phyloP scores from a whole-genome alignment of 2,329 filamentous ascomycete genomes.

The Fusarium hostae region DNA sequence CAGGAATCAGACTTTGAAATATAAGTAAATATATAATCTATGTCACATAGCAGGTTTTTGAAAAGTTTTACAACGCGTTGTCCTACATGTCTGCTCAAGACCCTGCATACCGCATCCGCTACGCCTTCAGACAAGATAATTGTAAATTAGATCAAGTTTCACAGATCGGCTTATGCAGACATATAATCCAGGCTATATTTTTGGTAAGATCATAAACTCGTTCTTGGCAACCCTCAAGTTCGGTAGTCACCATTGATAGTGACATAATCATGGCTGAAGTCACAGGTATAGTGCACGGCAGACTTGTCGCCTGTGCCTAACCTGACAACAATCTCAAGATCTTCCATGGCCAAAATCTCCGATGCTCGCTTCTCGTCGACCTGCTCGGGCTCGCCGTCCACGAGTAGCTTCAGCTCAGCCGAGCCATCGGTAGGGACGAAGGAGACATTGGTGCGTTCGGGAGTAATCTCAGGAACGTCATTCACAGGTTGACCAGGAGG shows the following conservation, averaged over 20 bases:
- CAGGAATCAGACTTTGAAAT: background rate
- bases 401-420: conserved; percentile 77
- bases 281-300: conserved; percentile 85
- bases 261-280: conserved; percentile 85
- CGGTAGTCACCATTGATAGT: conserved; percentile 77
- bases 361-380: conserved; percentile 82
- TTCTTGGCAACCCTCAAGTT: conserved; percentile 55
- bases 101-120: background rate
- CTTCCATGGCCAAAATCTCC: conserved; percentile 80
- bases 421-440: conserved; percentile 84
- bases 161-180: background rate
- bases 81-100: too few species aligned
- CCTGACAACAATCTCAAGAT: conserved; percentile 81
- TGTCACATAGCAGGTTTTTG: background rate
- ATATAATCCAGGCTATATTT: background rate
- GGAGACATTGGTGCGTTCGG: conserved; percentile 79
- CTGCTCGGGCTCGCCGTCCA: conserved; percentile 81
- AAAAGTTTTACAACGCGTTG: background rate
- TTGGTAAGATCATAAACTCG: background rate
- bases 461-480: conserved; percentile 72
- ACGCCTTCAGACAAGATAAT: background rate
- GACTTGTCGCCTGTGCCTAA: conserved; percentile 76
- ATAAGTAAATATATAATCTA: background rate
- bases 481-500: conserved; percentile 66
- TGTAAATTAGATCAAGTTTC: background rate